Evolutionary conservation across 2,329 filamentous ascomycete genomes (phyloP).

Genomic region (Exophiala viscosa): DNA sequence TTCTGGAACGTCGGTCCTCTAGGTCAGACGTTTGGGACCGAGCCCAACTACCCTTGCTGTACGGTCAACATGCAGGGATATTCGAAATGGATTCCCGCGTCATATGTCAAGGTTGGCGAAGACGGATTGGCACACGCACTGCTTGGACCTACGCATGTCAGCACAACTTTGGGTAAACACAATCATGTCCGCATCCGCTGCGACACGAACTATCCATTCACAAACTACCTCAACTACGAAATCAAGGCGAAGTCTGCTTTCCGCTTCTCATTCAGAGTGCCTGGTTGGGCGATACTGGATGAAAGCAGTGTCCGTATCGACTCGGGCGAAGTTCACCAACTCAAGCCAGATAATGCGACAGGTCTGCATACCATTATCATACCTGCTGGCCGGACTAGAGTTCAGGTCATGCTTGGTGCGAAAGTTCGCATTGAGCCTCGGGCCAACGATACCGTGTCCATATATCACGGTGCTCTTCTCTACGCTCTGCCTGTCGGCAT

Average conservation of each 20-base stretch:
- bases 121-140: constrained; percentile 51
- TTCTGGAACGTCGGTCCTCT: constrained; percentile 49
- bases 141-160: constrained; percentile 45
- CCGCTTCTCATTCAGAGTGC: constrained; percentile 47
- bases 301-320: constrained; percentile 28
- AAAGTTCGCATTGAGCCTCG: constrained; percentile 35
- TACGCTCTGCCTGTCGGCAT: constrained; percentile 42
- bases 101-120: constrained; percentile 43
- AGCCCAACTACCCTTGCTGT: constrained; percentile 53
- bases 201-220: constrained; percentile 51
- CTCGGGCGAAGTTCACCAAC: constrained; percentile 17
- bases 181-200: constrained; percentile 43
- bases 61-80: constrained; percentile 59
- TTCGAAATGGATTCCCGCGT: constrained; percentile 52
- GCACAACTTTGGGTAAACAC: constrained; percentile 36
- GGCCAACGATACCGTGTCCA: constrained; percentile 42
- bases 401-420: constrained; percentile 36
- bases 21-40: constrained; percentile 51
- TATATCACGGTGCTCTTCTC: constrained; percentile 45
- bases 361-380: constrained; percentile 40
- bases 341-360: constrained; percentile 34
- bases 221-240: constrained; percentile 38
- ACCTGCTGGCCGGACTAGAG: constrained; percentile 32
- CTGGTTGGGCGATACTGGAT: constrained; percentile 39
- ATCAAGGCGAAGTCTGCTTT: constrained; percentile 38